Base-by-base conservation (phyloP, 352 stramenopile species). In the Phytophthora sp. region DNA sequence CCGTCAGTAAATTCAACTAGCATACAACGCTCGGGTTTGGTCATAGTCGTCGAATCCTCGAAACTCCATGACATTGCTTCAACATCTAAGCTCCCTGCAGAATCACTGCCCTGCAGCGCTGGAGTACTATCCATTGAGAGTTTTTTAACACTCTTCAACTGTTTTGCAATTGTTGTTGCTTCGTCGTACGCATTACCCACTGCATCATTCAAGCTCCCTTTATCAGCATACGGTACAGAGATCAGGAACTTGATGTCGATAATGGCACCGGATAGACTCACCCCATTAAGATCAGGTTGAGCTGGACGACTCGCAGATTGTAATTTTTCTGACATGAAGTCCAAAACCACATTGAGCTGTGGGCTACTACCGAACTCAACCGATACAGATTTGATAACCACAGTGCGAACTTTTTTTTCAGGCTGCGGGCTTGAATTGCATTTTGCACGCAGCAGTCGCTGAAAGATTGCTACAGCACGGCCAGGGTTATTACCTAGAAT, bases 161-260 rank as follows among this genome's bases (percentile, higher is more conserved):
- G 50, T 5, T 74, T 51, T 7, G 76, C 38, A 53, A 85, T 72
- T 0, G 56, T 26, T 9, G 32, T 38, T 10, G 67, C 79, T 24
- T 88, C 66, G 13, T 66, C 23, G 13, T 75, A 62, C 0, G 77
- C 77, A 17, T 69, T 35, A 10, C 30, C 26, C 7, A 88, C 17
- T 5, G 77, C 70, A 5, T 65, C 60, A 17, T 62, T 69, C 7
- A 88, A 45, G 18, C 57, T 77, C 1, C 65, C 73, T 17, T 70
- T 42, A 48, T 84, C 78, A 43, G 79, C 81, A 31, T 81, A 72
- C 12, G 70, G 51, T 20, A 91, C 41, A 10, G 43, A 62, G 4
- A 89, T 32, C 18, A 70, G 60, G 37, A 91, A 91, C 0, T 63
- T 56, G 21, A 86, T 44, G n/a, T 72, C 21, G 26, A 75, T 50